Conservation (phyloP, 2,329 filamentous ascomycete genomes). For the Fusarium luffae region DNA sequence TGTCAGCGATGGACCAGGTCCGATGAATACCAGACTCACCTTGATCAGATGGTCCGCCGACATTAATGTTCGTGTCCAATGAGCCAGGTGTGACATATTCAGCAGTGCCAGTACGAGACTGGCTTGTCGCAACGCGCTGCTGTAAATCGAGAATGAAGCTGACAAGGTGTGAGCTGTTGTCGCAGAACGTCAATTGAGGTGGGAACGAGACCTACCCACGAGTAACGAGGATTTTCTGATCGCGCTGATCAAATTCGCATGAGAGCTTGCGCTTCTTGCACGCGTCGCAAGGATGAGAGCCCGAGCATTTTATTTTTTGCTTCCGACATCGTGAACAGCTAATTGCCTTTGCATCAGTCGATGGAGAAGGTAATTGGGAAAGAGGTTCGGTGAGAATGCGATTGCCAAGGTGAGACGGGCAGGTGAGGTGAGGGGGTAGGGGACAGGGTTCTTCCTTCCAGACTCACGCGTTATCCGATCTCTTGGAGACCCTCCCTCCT, state of each 20-base stretch:
- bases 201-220: slow-evolving; percentile 50
- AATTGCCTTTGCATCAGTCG: background rate
- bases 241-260: slow-evolving; percentile 54
- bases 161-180: background rate
- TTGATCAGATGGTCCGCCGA: slow-evolving; percentile 27
- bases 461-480: slow-evolving; percentile 44
- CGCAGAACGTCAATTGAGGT: background rate
- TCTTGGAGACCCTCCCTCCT: slow-evolving; percentile 40
- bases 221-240: slow-evolving; percentile 62
- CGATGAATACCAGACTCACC: background rate
- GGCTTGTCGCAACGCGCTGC: slow-evolving; percentile 40
- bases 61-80: slow-evolving; percentile 36
- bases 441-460: background rate
- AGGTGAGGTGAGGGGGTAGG: slow-evolving; percentile 4
- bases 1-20: background rate
- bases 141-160: slow-evolving; percentile 54
- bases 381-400: background rate
- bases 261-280: slow-evolving; percentile 49
- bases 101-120: slow-evolving; percentile 7
- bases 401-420: background rate
- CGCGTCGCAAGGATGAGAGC: slow-evolving; percentile 48
- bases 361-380: background rate
- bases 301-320: slow-evolving; percentile 52
- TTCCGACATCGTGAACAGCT: slow-evolving; percentile 48
- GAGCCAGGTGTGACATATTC: slow-evolving; percentile 42